Base-by-base conservation (phyloP, 495 filamentous ascomycete genomes). In the Elaphomyces granulatus region DNA sequence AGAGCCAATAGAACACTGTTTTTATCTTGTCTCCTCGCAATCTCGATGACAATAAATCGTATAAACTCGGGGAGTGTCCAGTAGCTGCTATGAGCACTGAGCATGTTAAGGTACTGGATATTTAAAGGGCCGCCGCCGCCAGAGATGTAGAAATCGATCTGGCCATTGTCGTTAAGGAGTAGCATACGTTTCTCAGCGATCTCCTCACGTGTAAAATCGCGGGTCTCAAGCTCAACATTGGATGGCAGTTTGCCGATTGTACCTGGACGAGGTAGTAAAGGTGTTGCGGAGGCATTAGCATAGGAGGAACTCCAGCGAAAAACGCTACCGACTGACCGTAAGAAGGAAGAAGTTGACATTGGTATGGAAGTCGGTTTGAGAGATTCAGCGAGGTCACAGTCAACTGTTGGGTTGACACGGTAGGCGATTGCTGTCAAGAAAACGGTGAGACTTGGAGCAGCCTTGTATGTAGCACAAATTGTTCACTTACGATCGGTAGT, bases 51-150 rank as follows among this genome's bases (percentile, higher is more conserved):
- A 38, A 95, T 52, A 52, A 96, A 77, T 28, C 87, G 61, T 17
- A 90, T 76, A 58, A 96, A 83, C 54, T 96, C 90, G 41, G 70
- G 68, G 46, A 79, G 75, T 8, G 72, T 71, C 90, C 90, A 96
- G 50, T 98, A 98, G 45, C 80, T 84, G 42, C 82, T 86, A 58
- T 98, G 90, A n/a, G 90, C 90, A 41, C 85, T 82, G 43, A 98
- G 59, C 88, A 98, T 98, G 46, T 92, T 94, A 3, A 95, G 56
- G 54, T 98, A 98, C 64, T 95, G 87, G 38, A 94, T 83, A 59
- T 92, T 87, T 19, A 96, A 64, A 3, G 86, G 72, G 0, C 88
- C 84, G 15, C 80, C 75, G 0, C 83, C 81, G 32, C 82, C 82
- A 32, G 74, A 74, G 2, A 98, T 59, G 43, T 75, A 92, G 51